Percentiles rank a stretch among this genome's conserved stretches.
Evolutionary conservation across 192 early-diverging fungal species (phyloP).

Genomic region (Coemansia sp.): DNA sequence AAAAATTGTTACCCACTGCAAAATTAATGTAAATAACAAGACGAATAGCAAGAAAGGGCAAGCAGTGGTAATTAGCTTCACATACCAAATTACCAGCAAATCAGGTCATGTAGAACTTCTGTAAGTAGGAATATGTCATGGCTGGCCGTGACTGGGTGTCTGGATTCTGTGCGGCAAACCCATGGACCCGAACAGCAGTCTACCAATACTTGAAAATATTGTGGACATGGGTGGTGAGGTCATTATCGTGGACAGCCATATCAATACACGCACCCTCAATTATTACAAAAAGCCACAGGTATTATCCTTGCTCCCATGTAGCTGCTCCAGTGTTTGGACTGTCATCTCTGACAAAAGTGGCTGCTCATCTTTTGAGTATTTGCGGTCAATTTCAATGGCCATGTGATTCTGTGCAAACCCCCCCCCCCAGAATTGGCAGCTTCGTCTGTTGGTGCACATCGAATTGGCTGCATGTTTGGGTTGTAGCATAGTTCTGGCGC

Average conservation of each 20-base stretch:
- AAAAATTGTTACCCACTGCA: too few species aligned
- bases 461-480: conserved; percentile 13
- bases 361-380: conserved; percentile 22
- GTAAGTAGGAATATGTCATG: too few species aligned
- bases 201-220: conserved; percentile 60
- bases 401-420: conserved; percentile 53
- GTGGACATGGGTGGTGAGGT: conserved; percentile 57
- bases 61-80: too few species aligned
- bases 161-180: conserved; percentile 49
- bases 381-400: conserved; percentile 55
- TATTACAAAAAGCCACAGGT: conserved; percentile 57
- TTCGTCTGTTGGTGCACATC: conserved; percentile 13
- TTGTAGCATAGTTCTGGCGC: conserved; percentile 10
- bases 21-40: too few species aligned
- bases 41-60: too few species aligned
- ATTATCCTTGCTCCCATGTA: too few species aligned
- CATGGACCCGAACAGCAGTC: conserved; percentile 41
- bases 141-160: too few species aligned
- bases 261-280: conserved; percentile 64
- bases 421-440: conserved; percentile 50
- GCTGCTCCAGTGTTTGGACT: too few species aligned
- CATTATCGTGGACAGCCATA: conserved; percentile 60
- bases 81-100: too few species aligned
- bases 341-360: conserved; percentile 58
- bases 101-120: too few species aligned